These are phyloP conservation scores for Mrakia blollopis DNA, from an alignment of 768 basidiomycete species.

Conservation along the genomic window DNA sequence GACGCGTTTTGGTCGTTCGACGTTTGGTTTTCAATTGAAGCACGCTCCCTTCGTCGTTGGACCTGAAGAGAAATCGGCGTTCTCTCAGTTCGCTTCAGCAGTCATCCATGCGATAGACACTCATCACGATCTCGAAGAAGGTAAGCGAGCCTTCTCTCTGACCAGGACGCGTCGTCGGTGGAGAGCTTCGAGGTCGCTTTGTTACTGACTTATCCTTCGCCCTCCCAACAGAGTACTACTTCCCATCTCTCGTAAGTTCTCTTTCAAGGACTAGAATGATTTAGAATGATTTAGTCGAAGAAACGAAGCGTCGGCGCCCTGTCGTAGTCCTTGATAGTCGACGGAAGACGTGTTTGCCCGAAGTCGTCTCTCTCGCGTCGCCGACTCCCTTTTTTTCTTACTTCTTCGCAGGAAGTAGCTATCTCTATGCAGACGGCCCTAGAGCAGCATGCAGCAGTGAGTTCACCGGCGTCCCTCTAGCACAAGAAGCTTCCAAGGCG, in stretches of 20 bases:
- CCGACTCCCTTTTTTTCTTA: no score
- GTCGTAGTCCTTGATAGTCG: no score
- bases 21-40: background rate
- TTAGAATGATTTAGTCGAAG: no score
- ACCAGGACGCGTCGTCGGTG: no score
- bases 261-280: no score
- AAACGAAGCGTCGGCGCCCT: no score
- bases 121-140: conserved; percentile 16
- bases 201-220: background rate
- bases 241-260: background rate
- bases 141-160: background rate
- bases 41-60: conserved; percentile 11
- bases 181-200: no score
- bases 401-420: background rate
- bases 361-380: no score
- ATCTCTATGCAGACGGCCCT: conserved; percentile 12
- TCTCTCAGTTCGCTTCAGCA: background rate
- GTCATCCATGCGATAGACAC: conserved; percentile 11
- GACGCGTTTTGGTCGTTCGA: background rate
- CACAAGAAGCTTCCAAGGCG: no score
- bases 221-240: background rate
- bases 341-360: no score
- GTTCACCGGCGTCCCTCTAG: no score
- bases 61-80: background rate
- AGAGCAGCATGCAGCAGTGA: background rate